Conservation (phyloP, 495 filamentous ascomycete genomes). For the Aspergillus egyptiacus region DNA sequence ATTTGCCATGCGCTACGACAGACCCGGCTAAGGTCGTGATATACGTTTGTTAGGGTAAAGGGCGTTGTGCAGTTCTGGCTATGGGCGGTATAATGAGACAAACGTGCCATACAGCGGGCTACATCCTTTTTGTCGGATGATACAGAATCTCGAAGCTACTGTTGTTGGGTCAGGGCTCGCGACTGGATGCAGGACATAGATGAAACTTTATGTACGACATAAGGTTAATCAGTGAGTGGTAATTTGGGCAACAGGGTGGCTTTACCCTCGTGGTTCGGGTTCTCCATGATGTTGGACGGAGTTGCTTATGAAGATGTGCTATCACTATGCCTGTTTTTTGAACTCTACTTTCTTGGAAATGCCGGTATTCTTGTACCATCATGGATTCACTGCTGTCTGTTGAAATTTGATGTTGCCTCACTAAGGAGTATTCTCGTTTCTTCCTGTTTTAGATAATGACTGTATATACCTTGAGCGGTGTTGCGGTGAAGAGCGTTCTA, state of each 20-base stretch:
- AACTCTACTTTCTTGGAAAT: constrained; percentile 10
- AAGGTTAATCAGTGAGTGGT: constrained; percentile 16
- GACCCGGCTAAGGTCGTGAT: constrained; percentile 14
- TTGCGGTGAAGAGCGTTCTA: constrained; percentile 42
- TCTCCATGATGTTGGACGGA: constrained; percentile 5
- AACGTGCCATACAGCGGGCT: too few relatives aligned
- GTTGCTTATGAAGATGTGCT: background rate
- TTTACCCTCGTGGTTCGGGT: constrained; percentile 9
- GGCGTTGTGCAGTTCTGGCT: background rate
- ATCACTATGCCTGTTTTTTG: constrained; percentile 6
- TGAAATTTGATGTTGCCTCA: constrained; percentile 17
- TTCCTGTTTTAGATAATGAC: constrained; percentile 35
- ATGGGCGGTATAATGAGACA: too few relatives aligned
- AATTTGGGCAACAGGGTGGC: constrained; percentile 4
- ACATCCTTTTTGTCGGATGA: background rate
- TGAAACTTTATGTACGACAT: constrained; percentile 14
- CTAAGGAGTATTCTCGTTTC: too few relatives aligned
- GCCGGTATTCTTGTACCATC: constrained; percentile 7
- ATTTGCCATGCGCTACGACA: constrained; percentile 38
- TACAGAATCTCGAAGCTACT: constrained; percentile 1
- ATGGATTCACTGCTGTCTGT: constrained; percentile 5
- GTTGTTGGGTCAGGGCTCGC: constrained; percentile 1
- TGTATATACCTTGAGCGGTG: constrained; percentile 45
- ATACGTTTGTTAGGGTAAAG: constrained; percentile 2
- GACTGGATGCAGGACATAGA: constrained; percentile 3